Evolutionary conservation across 2,329 filamentous ascomycete genomes (phyloP).

Genomic region (Neurospora crassa): DNA sequence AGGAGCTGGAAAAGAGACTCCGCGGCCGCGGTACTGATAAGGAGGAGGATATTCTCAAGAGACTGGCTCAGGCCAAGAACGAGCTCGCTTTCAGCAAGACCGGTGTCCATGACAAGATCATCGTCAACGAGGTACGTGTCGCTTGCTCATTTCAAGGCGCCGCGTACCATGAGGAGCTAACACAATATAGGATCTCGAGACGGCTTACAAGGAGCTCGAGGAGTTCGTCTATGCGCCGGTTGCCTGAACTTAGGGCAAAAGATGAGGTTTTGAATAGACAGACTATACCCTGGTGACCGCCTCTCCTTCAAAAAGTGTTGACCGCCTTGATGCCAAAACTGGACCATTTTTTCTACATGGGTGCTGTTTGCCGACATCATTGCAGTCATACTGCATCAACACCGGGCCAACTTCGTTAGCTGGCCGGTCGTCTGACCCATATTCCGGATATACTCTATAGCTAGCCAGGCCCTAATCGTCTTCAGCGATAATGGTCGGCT

Average conservation of each 20-base stretch:
- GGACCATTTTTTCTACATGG: background rate
- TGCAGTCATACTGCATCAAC: background rate
- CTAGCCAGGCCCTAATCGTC: background rate
- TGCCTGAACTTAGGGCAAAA: conserved; percentile 1
- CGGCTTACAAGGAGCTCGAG: conserved; percentile 19
- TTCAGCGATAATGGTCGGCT: background rate
- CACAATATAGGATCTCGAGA: conserved; percentile 13
- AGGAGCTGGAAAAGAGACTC: conserved; percentile 64
- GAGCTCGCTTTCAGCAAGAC: conserved; percentile 66
- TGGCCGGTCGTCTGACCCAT: background rate
- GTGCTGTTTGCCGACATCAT: background rate
- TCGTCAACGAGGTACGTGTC: conserved; percentile 22
- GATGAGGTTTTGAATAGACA: background rate
- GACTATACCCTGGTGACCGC: background rate
- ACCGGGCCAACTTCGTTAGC: background rate
- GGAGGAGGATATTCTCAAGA: conserved; percentile 60
- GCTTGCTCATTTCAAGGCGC: background rate
- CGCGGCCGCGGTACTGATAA: conserved; percentile 69
- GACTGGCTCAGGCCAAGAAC: conserved; percentile 59
- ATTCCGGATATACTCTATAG: background rate
- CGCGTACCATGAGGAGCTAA: background rate
- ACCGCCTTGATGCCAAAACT: background rate
- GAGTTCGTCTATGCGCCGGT: conserved; percentile 16
- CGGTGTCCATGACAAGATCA: conserved; percentile 41
- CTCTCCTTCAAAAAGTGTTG: background rate